Percentiles rank a stretch among this genome's conserved stretches.
phyloP scores from a whole-genome alignment of 2,329 filamentous ascomycete species.

The Fusarium camptoceras region DNA sequence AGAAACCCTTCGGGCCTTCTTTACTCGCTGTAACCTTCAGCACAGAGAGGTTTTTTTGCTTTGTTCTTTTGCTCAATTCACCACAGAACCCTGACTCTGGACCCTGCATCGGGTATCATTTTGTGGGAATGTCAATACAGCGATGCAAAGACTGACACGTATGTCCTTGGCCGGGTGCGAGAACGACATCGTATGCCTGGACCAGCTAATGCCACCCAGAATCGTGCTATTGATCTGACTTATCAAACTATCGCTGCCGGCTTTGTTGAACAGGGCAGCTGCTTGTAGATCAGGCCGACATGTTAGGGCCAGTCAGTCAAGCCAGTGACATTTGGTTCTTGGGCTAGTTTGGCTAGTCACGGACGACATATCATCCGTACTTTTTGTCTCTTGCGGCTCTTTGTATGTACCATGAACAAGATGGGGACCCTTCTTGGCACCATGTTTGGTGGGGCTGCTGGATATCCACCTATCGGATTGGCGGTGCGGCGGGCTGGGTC shows the following conservation, averaged over 20 bases:
- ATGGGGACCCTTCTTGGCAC: slow-evolving; percentile 46
- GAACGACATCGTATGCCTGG: slow-evolving; percentile 35
- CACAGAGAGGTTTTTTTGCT: slow-evolving; percentile 16
- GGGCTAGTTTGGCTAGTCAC: slow-evolving; percentile 18
- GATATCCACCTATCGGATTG: slow-evolving; percentile 46
- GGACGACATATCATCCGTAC: slow-evolving; percentile 14
- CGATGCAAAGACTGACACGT: slow-evolving; percentile 20
- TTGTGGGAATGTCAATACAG: slow-evolving; percentile 17
- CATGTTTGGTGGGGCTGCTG: slow-evolving; percentile 28
- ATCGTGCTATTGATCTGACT: slow-evolving; percentile 30
- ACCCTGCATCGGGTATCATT: slow-evolving; percentile 33
- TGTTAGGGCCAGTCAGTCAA: not conserved
- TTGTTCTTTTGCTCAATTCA: slow-evolving; percentile 3
- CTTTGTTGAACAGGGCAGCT: slow-evolving; percentile 15
- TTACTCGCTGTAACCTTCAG: slow-evolving; percentile 11
- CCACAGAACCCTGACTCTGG: slow-evolving; percentile 27
- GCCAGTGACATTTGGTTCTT: slow-evolving; percentile 19
- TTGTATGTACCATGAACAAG: slow-evolving; percentile 19
- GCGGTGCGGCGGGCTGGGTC: slow-evolving; percentile 6
- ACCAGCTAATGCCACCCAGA: slow-evolving; percentile 22
- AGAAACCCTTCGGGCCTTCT: slow-evolving; percentile 16
- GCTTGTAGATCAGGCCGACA: slow-evolving; percentile 25
- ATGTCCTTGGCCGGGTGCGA: slow-evolving; percentile 18
- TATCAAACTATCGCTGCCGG: slow-evolving; percentile 22
- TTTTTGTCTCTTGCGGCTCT: slow-evolving; percentile 14